Evolutionary conservation across 2,329 filamentous ascomycete genomes (phyloP), one percentile per base, ranked within the genome.

Genomic region (Venturia effusa): DNA sequence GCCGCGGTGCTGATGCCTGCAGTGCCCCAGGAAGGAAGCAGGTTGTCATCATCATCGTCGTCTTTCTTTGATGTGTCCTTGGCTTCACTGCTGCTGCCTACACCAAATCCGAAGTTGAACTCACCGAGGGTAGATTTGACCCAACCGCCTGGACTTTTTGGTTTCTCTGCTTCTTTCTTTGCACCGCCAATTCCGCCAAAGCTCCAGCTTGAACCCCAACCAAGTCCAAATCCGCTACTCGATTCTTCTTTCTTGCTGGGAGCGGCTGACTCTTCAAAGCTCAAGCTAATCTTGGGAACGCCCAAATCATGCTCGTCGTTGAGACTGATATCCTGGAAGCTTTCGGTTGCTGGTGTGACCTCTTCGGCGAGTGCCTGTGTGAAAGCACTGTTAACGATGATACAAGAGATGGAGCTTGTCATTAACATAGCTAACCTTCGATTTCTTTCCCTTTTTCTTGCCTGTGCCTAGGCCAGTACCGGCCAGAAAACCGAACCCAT

Each of bases 401-500:
- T n/a, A n/a, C 30, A 61, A 32, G 66, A 66, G 59, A 54, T 19
- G n/a, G 32, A 32, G 13, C 10, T 57, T 7, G 41, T n/a, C 3
- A 15, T 57, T 65, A 13, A 67, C 63, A 54, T 73, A 69, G 27
- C 34, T 34, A 72, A 84, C 81, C 74, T 82, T 83, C 67, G 74
- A 75, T 67, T 83, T 83, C 60, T 67, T 61, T 19, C 40, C 55
- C 67, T 78, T 79, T 67, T 76, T 77, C 71, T 84, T 84, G 71
- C 85, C 85, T 71, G 84, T 84, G 66, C 77, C 45, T 13, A 48
- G 43, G 22, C 43, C 43, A 11, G 43, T 48, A 10, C 43, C 71
- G 8, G 78, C 69, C 11, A 75, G 72, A 69, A 82, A 82, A 19
- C 74, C 75, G 39, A 74, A 79, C 80, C 81, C 86, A 1, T 74